These are phyloP conservation scores for Macrolepiota dolichaula DNA, from an alignment of 768 basidiomycete genomes.

Conservation along the genomic window DNA sequence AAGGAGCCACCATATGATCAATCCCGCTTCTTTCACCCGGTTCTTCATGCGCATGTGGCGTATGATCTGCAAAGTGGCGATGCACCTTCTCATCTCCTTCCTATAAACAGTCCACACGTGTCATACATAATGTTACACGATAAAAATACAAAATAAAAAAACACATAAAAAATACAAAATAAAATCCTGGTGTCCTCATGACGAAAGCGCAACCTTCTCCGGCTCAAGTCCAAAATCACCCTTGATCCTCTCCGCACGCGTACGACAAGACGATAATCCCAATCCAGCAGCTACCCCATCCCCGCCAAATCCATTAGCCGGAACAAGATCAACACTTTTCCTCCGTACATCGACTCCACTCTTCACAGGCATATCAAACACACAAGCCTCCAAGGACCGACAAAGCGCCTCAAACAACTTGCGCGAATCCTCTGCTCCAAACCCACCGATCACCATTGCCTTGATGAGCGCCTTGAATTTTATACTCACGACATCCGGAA, in stretches of 20 bases:
- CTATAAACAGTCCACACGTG: no score
- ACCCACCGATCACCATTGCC: conserved; percentile 44
- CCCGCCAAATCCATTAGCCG: background rate
- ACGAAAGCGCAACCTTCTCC: conserved; percentile 1
- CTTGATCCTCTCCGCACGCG: background rate
- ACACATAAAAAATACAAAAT: no score
- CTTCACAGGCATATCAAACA: conserved; percentile 29
- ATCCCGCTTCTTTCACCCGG: no score
- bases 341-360: background rate
- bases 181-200: no score
- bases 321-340: background rate
- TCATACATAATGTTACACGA: no score
- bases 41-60: no score
- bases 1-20: no score
- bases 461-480: conserved; percentile 43
- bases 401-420: conserved; percentile 49
- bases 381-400: conserved; percentile 36
- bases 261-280: no score
- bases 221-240: conserved; percentile 10
- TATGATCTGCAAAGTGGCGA: no score
- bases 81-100: no score
- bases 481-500: conserved; percentile 13
- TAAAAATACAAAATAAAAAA: no score
- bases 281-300: no score
- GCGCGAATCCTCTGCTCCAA: conserved; percentile 46